These are phyloP conservation scores for Trichophyton benhamiae DNA, from an alignment of 2,329 filamentous ascomycete genomes.

Conservation along the genomic window DNA sequence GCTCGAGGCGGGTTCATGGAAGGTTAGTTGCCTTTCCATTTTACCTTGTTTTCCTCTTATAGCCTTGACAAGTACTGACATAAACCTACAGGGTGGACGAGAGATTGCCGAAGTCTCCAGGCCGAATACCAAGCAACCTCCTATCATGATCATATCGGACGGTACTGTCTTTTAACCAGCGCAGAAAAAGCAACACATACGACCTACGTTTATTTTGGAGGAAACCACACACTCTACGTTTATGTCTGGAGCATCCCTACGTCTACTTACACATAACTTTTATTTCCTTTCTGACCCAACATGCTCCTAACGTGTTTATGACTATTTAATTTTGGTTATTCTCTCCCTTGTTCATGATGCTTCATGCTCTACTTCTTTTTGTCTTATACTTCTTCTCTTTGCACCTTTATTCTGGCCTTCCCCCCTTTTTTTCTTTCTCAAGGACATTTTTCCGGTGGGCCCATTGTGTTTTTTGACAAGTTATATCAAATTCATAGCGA, in stretches of 20 bases:
- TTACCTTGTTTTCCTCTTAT: too few relatives aligned
- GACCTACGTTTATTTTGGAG: not conserved
- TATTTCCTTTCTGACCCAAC: not conserved
- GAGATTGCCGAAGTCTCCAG: slow-evolving; percentile 92
- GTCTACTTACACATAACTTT: not conserved
- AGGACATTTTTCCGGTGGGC: not conserved
- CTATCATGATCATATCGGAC: slow-evolving; percentile 91
- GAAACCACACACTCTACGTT: not conserved
- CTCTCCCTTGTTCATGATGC: not conserved
- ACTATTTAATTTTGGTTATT: not conserved
- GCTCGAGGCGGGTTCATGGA: slow-evolving; percentile 94
- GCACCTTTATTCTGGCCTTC: not conserved
- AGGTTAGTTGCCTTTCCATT: slow-evolving; percentile 47
- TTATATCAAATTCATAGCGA: not conserved
- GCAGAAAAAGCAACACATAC: not conserved
- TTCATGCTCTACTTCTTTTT: not conserved
- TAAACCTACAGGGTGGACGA: slow-evolving; percentile 58
- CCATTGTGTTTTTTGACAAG: not conserved
- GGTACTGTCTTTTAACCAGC: slow-evolving; percentile 70
- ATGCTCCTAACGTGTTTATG: not conserved
- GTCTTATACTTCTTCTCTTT: not conserved
- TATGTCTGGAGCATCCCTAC: not conserved
- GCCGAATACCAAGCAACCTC: slow-evolving; percentile 91
- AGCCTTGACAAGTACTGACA: not conserved
- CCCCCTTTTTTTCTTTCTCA: too few relatives aligned